Conservation (phyloP, 2,329 filamentous ascomycete species). For the Zarea fungicola region DNA sequence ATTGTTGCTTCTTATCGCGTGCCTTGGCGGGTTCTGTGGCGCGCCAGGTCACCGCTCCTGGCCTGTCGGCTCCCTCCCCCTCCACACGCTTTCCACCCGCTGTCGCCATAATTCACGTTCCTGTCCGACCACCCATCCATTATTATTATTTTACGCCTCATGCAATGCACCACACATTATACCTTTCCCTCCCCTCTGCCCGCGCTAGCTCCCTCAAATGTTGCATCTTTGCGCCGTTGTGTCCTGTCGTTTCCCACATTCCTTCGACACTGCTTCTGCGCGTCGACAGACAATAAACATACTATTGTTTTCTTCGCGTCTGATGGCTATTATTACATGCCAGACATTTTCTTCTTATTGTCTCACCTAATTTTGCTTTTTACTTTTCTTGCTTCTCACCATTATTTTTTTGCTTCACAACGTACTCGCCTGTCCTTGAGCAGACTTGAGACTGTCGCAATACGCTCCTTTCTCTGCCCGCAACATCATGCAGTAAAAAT, state of each 20-base stretch:
- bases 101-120: conserved; percentile 10
- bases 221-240: background rate
- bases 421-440: background rate
- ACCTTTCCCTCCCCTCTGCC: background rate
- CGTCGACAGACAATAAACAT: conserved; percentile 1
- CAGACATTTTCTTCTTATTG: background rate
- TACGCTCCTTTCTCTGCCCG: background rate
- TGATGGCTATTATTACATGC: conserved; percentile 2
- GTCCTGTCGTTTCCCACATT: conserved; percentile 4
- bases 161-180: background rate
- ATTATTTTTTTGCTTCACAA: background rate
- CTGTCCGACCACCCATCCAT: conserved; percentile 1
- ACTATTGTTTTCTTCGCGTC: background rate
- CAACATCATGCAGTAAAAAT: conserved; percentile 8
- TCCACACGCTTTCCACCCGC: conserved; percentile 1
- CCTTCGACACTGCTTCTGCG: background rate
- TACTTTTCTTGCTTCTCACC: conserved; percentile 18
- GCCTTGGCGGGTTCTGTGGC: background rate
- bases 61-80: conserved; percentile 1
- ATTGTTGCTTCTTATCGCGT: conserved; percentile 12
- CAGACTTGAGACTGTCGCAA: background rate
- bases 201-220: background rate
- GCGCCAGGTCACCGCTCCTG: background rate
- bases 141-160: background rate
- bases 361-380: conserved; percentile 10